Base-by-base conservation (phyloP, 2,329 filamentous ascomycete genomes). In the Chaetomium sp. region DNA sequence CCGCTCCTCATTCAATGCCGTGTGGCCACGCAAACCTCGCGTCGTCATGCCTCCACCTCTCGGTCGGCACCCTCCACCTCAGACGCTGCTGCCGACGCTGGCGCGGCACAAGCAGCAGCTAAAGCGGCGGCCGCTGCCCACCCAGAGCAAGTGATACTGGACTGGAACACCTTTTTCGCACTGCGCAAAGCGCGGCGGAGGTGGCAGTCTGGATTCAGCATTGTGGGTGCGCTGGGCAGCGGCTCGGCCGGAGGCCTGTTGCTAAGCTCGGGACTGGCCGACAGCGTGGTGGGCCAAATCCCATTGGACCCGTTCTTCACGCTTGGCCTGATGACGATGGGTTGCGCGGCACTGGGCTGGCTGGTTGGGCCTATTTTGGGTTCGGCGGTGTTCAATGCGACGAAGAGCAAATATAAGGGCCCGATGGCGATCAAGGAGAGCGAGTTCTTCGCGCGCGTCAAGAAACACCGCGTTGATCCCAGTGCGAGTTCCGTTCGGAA, bases 91-190 rank as follows among this genome's bases (percentile, higher is more conserved):
- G 52, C 56, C 38, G 62, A 65, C 49, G 62, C 64, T 44, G 53
- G 57, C 14, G 58, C 64, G 4, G 61, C 68, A 12, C 59, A 66
- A 12, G 52, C 63, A 27, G 53, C 67, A 41, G 62, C 67, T 19
- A 59, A 64, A 3, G 48, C 65, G 5, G 52, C 68, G 34, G 55
- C 62, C 11, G 61, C 71, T 9, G 56, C 71, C 14, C 59, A 67
- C 51, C 64, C 67, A 36, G 65, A 69, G 53, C 61, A 66, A 56
- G 64, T 70, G 38, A 67, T 71, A n/a, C 81, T 91, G 43, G 82
- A 90, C 73, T 97, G 92, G 92, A 87, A 96, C 75, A 85, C 84
- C 52, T 97, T 96, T 78, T 95, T 97, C 78, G 83, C 84, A 69
- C 85, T 97, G 58, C 90, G 92, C 67, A 88, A 90, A 65, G 87